Evolutionary conservation across 371 early-diverging fungal species (phyloP).

Genomic region (Rhizomucor pusillus): DNA sequence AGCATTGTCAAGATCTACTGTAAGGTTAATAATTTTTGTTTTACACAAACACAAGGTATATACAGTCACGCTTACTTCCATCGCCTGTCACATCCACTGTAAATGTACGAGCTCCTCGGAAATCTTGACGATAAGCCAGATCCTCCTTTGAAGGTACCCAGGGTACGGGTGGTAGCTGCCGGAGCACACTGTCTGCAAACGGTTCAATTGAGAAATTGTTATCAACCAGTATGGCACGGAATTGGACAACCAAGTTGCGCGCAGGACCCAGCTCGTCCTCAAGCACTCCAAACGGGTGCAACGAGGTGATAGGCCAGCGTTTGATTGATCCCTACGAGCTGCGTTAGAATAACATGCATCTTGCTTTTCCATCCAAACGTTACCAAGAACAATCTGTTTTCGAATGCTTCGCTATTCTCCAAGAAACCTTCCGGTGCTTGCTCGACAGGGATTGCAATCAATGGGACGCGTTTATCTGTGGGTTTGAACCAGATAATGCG

Average conservation of each 20-base stretch:
- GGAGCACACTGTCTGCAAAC: slow-evolving; percentile 57
- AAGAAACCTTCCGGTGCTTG: slow-evolving; percentile 70
- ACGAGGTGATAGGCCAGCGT: slow-evolving; percentile 66
- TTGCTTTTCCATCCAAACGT: neutral
- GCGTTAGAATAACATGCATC: neutral
- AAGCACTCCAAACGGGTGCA: slow-evolving; percentile 73
- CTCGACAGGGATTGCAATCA: slow-evolving; percentile 73
- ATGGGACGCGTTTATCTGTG: slow-evolving; percentile 77
- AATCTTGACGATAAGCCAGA: slow-evolving; percentile 59
- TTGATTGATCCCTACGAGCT: slow-evolving; percentile 55
- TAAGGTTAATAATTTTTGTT: slow-evolving; percentile 3
- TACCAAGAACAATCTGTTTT: slow-evolving; percentile 48
- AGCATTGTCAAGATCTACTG: slow-evolving; percentile 82
- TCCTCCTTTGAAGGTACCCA: slow-evolving; percentile 66
- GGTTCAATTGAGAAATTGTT: slow-evolving; percentile 48
- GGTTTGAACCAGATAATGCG: slow-evolving; percentile 85
- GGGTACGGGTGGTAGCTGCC: slow-evolving; percentile 54
- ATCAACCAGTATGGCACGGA: slow-evolving; percentile 68
- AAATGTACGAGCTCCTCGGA: slow-evolving; percentile 68
- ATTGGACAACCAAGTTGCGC: slow-evolving; percentile 63
- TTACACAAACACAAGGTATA: neutral
- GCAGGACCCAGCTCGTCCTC: slow-evolving; percentile 63
- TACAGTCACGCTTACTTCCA: slow-evolving; percentile 52
- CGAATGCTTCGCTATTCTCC: slow-evolving; percentile 54
- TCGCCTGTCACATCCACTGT: slow-evolving; percentile 88